Base-by-base conservation (phyloP, 2,329 filamentous ascomycete species). In the Huntiella savannae region DNA sequence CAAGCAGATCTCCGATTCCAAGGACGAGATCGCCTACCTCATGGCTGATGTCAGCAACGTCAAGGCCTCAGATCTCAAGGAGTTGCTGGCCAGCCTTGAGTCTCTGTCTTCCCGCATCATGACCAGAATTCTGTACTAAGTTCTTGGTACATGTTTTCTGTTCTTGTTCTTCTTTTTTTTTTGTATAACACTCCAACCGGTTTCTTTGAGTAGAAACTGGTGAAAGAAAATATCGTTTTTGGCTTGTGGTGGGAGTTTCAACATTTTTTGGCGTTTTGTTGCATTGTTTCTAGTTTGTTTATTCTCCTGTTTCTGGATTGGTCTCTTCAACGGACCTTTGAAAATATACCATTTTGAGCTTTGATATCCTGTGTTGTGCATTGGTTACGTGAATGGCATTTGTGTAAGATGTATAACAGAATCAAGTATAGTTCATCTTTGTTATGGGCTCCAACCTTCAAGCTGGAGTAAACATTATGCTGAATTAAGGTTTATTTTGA, bases 11-110 rank as follows among this genome's bases (percentile, higher is more conserved):
- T 91, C 84, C 43, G 91, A 96, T 62, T 93, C 82, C 64, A 81
- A 80, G 66, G 88, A 86, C 54, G 88, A 96, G 60, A 73, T 91
- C 53, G 91, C 91, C 15, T 98, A 98, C 60, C 69, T 98, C 52
- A 95, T 98, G 87, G 91, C 91, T 5, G 91, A 98, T 66, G 82
- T 98, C 56, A 94, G 85, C 65, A 76, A 82, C 52, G 85, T 96
- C 55, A 77, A 81, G 57, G 71, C 75, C 43, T 70, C 69, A 36
- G 81, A 94, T 57, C 85, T 96, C 60, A 87, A 84, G 64, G 78
- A 85, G 50, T 76, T 98, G 46, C 85, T 81, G 54, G 80, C 88
- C 54, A 79, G 72, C 56, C 69, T 98, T 35, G 86, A 96, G 61
- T 73, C 71, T 49, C 70, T 95, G 52, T 77, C 71, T 63, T 87